Base-by-base conservation (phyloP, 1,284 basidiomycete genomes). In the Austroboletus olivaceoglutinosus region DNA sequence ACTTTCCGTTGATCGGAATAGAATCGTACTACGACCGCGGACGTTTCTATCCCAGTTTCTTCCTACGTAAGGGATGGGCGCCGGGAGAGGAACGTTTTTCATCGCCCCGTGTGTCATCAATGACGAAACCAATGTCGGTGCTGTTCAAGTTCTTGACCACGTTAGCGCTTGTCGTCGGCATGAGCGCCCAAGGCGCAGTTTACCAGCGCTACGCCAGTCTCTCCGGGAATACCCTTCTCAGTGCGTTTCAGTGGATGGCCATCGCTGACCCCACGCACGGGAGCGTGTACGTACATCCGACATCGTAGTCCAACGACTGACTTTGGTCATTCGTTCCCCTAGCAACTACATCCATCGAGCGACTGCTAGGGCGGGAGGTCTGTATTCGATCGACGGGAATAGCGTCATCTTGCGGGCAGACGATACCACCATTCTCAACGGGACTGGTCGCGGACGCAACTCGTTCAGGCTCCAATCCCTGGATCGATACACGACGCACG, bases 281-380 rank as follows among this genome's bases (percentile, higher is more conserved):
- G 15, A 66, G 74, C 37, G 75, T 77, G 71, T 77, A 59, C 53
- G 70, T 48, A 6, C 12, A 25, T n/a, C 31, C 31, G 31, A 33
- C 13, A 19, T 7, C 5, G 25, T 36, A 8, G n/a, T 33, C 25
- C 6, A 25, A 25, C 5, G 25, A 15, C 9, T 2, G 6, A 7
- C 6, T 25, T 29, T 29, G 31, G 21, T 19, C 25, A 33, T 33
- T 33, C 16, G 12, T 15, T 6, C 37, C 22, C 31, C 31, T 40
- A 81, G 79, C 18, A 80, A 78, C 57, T 83, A 83, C 51, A 77
- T 82, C 36, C 56, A 72, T 53, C 57, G 71, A 45, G 47, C 64
- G 3, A 78, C 75, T 0, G 79, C 81, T 1, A 48, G 62, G 38
- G 60, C 60, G 25, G 58, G 73, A 25, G 78, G 80, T 52, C 59